phyloP scores from a whole-genome alignment of 2,329 filamentous ascomycete species.

The Paecilomyces variotii region DNA sequence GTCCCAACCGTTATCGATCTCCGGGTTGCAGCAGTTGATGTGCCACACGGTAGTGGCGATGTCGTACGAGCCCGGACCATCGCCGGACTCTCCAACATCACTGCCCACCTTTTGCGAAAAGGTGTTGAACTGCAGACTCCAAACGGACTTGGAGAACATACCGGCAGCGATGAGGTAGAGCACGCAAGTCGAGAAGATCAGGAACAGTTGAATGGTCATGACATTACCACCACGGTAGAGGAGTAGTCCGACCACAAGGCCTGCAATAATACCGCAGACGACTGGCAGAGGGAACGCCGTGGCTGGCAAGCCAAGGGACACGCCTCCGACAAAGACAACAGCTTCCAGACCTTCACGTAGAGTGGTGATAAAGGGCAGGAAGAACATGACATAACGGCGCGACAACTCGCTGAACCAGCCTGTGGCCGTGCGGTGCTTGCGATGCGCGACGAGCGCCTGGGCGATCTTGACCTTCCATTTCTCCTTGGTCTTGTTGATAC shows the following conservation, averaged over 20 bases:
- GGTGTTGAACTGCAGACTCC: constrained; percentile 61
- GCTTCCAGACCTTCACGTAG: constrained; percentile 79
- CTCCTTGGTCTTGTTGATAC: constrained; percentile 73
- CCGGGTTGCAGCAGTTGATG: constrained; percentile 73
- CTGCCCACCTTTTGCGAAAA: constrained; percentile 50
- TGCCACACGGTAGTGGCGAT: constrained; percentile 74
- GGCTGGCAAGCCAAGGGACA: constrained; percentile 67
- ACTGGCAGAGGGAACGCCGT: constrained; percentile 64
- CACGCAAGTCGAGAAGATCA: constrained; percentile 74
- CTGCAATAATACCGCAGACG: constrained; percentile 50
- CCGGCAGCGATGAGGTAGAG: constrained; percentile 78
- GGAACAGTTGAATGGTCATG: constrained; percentile 64
- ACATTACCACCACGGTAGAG: constrained; percentile 50
- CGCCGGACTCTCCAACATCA: constrained; percentile 30
- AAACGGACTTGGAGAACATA: constrained; percentile 68
- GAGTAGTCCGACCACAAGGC: constrained; percentile 56
- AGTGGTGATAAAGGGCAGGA: constrained; percentile 81
- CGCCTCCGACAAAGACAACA: constrained; percentile 81
- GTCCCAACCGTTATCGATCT: constrained; percentile 68
- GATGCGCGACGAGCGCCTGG: constrained; percentile 52
- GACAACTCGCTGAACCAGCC: constrained; percentile 46
- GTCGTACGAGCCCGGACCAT: constrained; percentile 69
- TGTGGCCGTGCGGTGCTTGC: constrained; percentile 35
- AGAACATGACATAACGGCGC: constrained; percentile 72
- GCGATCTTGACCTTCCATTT: constrained; percentile 84